Conservation (phyloP, 2,329 filamentous ascomycete species). For the Furcasterigmium furcatum region DNA sequence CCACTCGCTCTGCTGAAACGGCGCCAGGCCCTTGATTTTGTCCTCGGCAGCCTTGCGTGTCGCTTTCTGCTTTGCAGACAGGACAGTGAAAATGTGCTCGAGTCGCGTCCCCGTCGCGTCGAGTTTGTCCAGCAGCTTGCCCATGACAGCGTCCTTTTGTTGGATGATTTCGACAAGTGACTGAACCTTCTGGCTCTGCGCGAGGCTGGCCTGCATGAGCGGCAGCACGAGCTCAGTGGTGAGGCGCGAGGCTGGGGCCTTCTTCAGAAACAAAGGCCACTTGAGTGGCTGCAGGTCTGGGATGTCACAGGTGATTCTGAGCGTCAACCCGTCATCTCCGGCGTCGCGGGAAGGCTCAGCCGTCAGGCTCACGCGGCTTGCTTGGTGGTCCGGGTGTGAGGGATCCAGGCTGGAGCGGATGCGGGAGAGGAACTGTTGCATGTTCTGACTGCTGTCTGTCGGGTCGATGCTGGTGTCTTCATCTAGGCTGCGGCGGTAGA, state of each 20-base stretch:
- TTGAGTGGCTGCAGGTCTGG: slow-evolving; percentile 61
- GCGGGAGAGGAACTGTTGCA: slow-evolving; percentile 63
- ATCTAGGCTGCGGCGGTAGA: slow-evolving; percentile 58
- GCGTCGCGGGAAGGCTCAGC: slow-evolving; percentile 26
- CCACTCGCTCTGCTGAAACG: slow-evolving; percentile 41
- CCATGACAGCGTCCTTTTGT: slow-evolving; percentile 50
- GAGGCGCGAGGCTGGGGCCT: slow-evolving; percentile 35
- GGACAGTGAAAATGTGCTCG: slow-evolving; percentile 49
- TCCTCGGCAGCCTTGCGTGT: slow-evolving; percentile 40
- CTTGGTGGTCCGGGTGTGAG: slow-evolving; percentile 37
- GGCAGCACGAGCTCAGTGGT: slow-evolving; percentile 49
- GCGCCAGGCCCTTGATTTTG: slow-evolving; percentile 48
- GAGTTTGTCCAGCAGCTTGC: slow-evolving; percentile 50
- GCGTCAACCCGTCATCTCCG: slow-evolving; percentile 37
- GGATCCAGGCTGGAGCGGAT: slow-evolving; percentile 50
- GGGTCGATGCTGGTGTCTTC: slow-evolving; percentile 72
- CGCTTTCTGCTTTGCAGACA: slow-evolving; percentile 42
- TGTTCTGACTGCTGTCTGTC: slow-evolving; percentile 64
- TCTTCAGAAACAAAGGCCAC: slow-evolving; percentile 62
- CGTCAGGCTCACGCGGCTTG: slow-evolving; percentile 41
- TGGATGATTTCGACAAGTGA: slow-evolving; percentile 38
- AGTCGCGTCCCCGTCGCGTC: slow-evolving; percentile 47
- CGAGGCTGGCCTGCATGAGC: slow-evolving; percentile 43
- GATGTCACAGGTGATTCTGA: slow-evolving; percentile 58
- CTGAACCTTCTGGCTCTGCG: slow-evolving; percentile 33